Base-by-base conservation (phyloP, 2,329 filamentous ascomycete species). In the Leptographium lundbergii region DNA sequence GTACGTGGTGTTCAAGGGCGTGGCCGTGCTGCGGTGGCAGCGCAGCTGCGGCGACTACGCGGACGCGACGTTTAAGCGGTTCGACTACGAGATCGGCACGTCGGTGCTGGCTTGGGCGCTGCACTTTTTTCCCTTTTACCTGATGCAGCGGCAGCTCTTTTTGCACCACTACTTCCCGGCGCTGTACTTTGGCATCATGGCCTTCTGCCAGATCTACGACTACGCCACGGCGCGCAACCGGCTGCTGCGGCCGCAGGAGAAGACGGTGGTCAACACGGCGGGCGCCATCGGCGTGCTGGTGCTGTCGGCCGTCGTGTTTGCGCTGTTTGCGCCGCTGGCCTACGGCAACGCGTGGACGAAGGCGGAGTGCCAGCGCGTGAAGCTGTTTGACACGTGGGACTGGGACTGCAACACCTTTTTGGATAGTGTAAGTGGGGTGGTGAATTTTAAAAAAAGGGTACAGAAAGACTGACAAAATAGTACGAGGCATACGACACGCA, bases 141-240 rank as follows among this genome's bases (percentile, higher is more conserved):
- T 99, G 60, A 97, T 99, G 94, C 85, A 94, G 70, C 91, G 94
- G 66, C 94, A 99, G 74, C 85, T 99, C 42, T 99, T 99, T 81
- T 79, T 99, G 62, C 94, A 99, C 73, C 94, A 99, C 75, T 99
- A 99, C 73, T 94, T 99, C 74, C 94, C 94, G 0, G 94, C 94
- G 2, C 82, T 99, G 17, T 95, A 96, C 76, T 99, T 99, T 70
- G 91, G 88, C 63, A 85, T 99, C 67, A 86, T 97, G 65, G 85
- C 88, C 10, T 80, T 96, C 59, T 94, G 87, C 72, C 92, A 97
- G 73, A 81, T 88, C 56, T 92, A 90, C 73, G 94, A 99, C 73
- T 96, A 91, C 68, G 71, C 84, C 59, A 88, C 88, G 60, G 85
- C 84, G 65, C 86, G 94, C 54, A 78, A 96, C 65, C 76, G 80